Evolutionary conservation across 2,329 filamentous ascomycete genomes (phyloP), one percentile per base, ranked within the genome.

Genomic region (Venturia pyrina): DNA sequence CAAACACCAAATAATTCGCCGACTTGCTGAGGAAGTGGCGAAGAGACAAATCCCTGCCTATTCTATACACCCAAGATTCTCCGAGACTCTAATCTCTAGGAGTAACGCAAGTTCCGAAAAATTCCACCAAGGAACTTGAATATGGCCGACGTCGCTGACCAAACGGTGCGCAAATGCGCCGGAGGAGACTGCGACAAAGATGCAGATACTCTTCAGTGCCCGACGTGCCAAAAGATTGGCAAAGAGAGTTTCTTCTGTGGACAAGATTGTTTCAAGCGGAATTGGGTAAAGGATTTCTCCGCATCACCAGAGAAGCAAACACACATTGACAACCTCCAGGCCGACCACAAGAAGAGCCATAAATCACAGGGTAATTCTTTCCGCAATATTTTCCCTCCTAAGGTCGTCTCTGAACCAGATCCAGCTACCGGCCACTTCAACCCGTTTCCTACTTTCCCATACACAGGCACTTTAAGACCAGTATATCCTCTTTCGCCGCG

Each of bases 261-360:
- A 37, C 95, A 99, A 78, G 95, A 98, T 72, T 99, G 95, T 82
- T 99, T 99, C 81, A 98, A 97, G 83, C 89, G 87, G 78, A 99
- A 92, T 82, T 99, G 95, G 95, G 95, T 98, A 87, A 72, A 70
- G 71, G 70, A 67, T 71, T 70, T 43, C 13, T 41, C 53, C n/a
- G 17, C 7, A 37, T 8, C 28, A 59, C 28, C 85, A 71, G 71
- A 71, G 71, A 69, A 71, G 37, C 15, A 32, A n/a, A 6, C 24
- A 28, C 46, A 17, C n/a, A n/a, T 32, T 59, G 19, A 59, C 53
- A 59, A 59, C 34, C 28, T 21, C 5, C 53, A 97, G 93, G 81
- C 80, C 76, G 86, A 88, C 68, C 93, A 98, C 81, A 98, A 97
- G 80, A 78, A 82, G 68, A 76, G 88, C 70, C 91, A 96, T 81